A percentile compares a stretch with the other conserved stretches of the same genome.
These are phyloP conservation scores for Coprinopsis strossmayeri DNA, from an alignment of 768 basidiomycete genomes.

Conservation along the genomic window DNA sequence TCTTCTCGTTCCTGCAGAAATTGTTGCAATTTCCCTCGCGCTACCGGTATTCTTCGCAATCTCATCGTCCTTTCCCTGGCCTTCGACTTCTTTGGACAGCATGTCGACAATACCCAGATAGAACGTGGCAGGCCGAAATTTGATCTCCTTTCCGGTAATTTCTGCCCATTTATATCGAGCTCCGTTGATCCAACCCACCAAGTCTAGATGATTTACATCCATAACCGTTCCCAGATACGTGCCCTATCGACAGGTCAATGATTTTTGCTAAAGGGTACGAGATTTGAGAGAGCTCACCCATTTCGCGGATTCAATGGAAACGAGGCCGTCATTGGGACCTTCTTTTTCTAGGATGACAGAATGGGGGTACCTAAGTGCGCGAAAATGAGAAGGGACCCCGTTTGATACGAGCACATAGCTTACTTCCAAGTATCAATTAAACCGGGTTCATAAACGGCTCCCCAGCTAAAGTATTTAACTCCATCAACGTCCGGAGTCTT, in stretches of 20 bases:
- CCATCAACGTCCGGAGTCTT: conserved; percentile 71
- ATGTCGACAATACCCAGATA: conserved; percentile 80
- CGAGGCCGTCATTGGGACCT: conserved; percentile 92
- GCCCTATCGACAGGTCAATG: conserved; percentile 41
- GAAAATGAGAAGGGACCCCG: conserved; percentile 14
- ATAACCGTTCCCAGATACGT: conserved; percentile 91
- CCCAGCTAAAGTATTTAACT: conserved; percentile 93
- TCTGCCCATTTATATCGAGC: conserved; percentile 86
- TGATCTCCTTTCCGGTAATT: conserved; percentile 83
- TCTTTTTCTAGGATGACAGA: conserved; percentile 79
- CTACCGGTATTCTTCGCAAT: not conserved
- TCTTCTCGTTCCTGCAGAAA: not conserved
- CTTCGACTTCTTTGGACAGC: conserved; percentile 72
- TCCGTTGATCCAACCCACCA: conserved; percentile 91
- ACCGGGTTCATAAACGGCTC: conserved; percentile 84
- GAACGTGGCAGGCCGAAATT: conserved; percentile 88
- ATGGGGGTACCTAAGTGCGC: conserved; percentile 73
- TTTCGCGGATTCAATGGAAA: conserved; percentile 79
- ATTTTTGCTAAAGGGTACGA: not conserved
- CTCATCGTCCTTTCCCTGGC: conserved; percentile 20
- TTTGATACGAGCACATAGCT: no score
- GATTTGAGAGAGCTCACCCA: conserved; percentile 45
- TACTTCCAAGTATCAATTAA: conserved; percentile 86
- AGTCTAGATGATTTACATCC: conserved; percentile 87
- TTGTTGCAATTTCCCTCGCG: not conserved